These are phyloP conservation scores for Myxozyma geophila DNA, from an alignment of 805 yeast species.

Conservation along the genomic window DNA sequence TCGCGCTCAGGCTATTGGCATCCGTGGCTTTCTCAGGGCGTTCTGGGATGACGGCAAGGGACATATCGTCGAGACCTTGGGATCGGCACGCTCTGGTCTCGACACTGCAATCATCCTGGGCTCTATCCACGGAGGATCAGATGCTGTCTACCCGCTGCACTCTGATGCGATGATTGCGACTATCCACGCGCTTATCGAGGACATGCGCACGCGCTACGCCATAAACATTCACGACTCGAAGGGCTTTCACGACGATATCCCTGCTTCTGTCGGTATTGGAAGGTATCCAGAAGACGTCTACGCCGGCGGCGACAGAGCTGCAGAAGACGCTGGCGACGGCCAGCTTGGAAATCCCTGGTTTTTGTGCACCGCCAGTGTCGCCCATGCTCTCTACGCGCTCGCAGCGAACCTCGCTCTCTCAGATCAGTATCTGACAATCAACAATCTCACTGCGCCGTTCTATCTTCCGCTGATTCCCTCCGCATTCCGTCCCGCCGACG, in stretches of 20 bases:
- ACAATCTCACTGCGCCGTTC: constrained; percentile 32
- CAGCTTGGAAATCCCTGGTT: constrained; percentile 95
- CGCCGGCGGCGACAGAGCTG: constrained; percentile 48
- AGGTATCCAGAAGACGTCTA: constrained; percentile 92
- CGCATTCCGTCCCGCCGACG: constrained; percentile 14
- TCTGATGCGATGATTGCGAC: constrained; percentile 47
- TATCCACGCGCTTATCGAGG: constrained; percentile 61
- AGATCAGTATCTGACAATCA: constrained; percentile 20
- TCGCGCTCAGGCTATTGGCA: constrained; percentile 23
- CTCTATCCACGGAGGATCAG: constrained; percentile 43
- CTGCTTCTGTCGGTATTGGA: constrained; percentile 71
- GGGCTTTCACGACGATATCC: constrained; percentile 30
- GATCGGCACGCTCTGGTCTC: constrained; percentile 65
- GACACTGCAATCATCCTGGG: constrained; percentile 76
- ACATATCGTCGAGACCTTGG: constrained; percentile 74
- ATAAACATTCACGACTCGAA: constrained; percentile 53
- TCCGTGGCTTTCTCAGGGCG: constrained; percentile 25
- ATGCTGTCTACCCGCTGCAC: constrained; percentile 39
- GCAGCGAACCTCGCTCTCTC: constrained; percentile 40
- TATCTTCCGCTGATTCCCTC: constrained; percentile 30
- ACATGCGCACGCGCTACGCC: constrained; percentile 78
- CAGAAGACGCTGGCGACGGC: constrained; percentile 54
- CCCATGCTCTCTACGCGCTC: constrained; percentile 43
- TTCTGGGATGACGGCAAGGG: constrained; percentile 46
- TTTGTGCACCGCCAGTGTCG: constrained; percentile 51